phyloP scores from a whole-genome alignment of 2,329 filamentous ascomycete species.

The Sclerotinia spermophila region DNA sequence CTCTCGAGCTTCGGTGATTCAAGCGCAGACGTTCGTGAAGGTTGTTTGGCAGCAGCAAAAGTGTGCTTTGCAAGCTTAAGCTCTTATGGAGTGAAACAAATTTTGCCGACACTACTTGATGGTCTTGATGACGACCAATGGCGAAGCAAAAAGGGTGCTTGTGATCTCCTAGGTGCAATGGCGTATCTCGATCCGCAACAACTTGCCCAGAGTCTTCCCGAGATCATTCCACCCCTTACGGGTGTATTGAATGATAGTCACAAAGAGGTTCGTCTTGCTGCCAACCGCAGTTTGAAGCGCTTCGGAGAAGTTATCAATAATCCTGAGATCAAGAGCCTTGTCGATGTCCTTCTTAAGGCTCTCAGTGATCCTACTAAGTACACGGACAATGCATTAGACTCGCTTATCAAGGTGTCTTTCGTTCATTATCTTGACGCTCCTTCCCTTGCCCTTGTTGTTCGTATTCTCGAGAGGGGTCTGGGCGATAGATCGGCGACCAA shows the following conservation, averaged over 20 bases:
- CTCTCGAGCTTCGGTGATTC: slow-evolving; percentile 85
- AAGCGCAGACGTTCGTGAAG: slow-evolving; percentile 85
- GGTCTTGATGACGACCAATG: slow-evolving; percentile 94
- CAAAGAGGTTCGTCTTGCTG: slow-evolving; percentile 89
- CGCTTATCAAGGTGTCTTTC: slow-evolving; percentile 96
- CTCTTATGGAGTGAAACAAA: slow-evolving; percentile 93
- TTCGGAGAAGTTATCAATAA: slow-evolving; percentile 99
- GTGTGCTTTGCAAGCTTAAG: slow-evolving; percentile 90
- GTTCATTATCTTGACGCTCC: slow-evolving; percentile 98
- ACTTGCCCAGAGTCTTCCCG: slow-evolving; percentile 83
- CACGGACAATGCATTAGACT: slow-evolving; percentile 89
- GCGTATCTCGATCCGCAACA: slow-evolving; percentile 96
- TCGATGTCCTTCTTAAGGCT: slow-evolving; percentile 88
- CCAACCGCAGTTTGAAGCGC: slow-evolving; percentile 92
- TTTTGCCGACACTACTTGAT: slow-evolving; percentile 84
- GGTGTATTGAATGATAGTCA: slow-evolving; percentile 95
- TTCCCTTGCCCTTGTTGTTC: slow-evolving; percentile 88
- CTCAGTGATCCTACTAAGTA: slow-evolving; percentile 96
- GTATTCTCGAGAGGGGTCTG: slow-evolving; percentile 89
- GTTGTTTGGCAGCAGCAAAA: slow-evolving; percentile 88
- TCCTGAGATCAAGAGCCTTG: slow-evolving; percentile 90
- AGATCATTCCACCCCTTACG: slow-evolving; percentile 94
- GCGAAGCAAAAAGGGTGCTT: slow-evolving; percentile 98
- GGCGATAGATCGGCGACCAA: slow-evolving; percentile 92
- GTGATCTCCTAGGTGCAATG: slow-evolving; percentile 95